Evolutionary conservation across 129 eudicot species (phyloP), one percentile per base, ranked within the genome.

Genomic region (Lactuca saligna): DNA sequence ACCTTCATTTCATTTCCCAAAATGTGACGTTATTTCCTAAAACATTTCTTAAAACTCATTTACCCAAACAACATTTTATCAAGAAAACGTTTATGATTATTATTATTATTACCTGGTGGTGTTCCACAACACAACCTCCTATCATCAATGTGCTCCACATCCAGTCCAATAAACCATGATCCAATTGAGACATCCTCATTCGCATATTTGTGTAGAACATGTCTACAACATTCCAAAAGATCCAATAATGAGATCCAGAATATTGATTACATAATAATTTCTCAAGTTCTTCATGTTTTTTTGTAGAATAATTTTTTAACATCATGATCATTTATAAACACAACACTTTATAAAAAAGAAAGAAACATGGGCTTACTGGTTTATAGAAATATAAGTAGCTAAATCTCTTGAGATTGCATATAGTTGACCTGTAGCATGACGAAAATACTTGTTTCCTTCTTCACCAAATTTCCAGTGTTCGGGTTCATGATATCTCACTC

Each of bases 381-480:
- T 91, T 57, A 86, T 82, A 5, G 91, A 83, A 61, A 91, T 82
- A 61, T 91, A 91, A 34, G 89, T 82, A 54, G 98, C 96, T 75
- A 91, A 74, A 72, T 91, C 96, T 34, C 79, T 88, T 32, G 98
- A 91, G 65, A 91, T 88, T 16, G 98, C 98, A 68, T 91, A 91
- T 50, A 88, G 78, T 32, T 91, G 98, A 53, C 96, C 98, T 9
- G 96, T 91, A 35, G 96, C 98, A 41, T 91, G 98, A 38, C 98
- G 96, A 54, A 91, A 88, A 64, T 91, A 91, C 80, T 84, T 88
- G 72, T 88, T 88, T 69, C 98, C 98, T 20, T 78, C 91, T 68
- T 77, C 98, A 3, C 98, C 98, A 66, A 91, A 91, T 76, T 91
- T 91, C 97, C 96, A 91, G 44, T 83, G 70, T 85, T 91, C 97